Base-by-base conservation (phyloP, 164 flowering plant species). In the Hamamelis virginiana region DNA sequence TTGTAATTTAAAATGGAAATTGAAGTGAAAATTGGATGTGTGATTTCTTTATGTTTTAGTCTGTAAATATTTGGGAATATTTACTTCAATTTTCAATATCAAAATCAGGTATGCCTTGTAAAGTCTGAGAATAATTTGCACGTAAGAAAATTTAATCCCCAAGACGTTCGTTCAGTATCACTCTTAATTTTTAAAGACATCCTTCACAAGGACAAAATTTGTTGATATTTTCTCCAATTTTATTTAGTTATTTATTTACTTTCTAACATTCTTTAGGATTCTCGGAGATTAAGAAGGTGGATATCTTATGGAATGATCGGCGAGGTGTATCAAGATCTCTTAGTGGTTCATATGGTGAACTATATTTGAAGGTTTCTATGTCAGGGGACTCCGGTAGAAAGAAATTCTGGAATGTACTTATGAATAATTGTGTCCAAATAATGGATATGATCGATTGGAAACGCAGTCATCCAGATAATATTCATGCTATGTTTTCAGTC, bases 401-500 rank as follows among this genome's bases (percentile, higher is more conserved):
- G 47, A 82, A 69, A 50, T 76, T 81, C 44, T 96, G 99, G 99
- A 74, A 65, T 69, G 53, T 59, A 50, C 81, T 96, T 16, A 59
- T 81, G 74, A 67, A 88, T 69, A 67, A 75, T 41, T 89, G 97
- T 70, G 75, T 87, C 60, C 80, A 22, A 2, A 81, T 93, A 62
- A 77, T 81, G 83, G 84, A 85, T 70, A 68, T 87, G 78, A 93
- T 96, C 51, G 98, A 96, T 64, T 96, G 98, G 98, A 69, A 83
- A 2, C 87, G 89, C 14, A 96, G 98, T 72, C 87, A 86, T 74
- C 98, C 99, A 0, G 92, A 90, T 77, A 87, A 83, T 52, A 70
- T 87, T 53, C 71, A 70, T 64, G 90, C 86, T 47, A 71, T 80
- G 44, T 81, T 74, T 72, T 52, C 55, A 19, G 77, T 83, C 38